Percentiles rank a stretch among this genome's conserved stretches.
Conservation (phyloP, 1,284 basidiomycete species). For the Trametes versicolor region DNA sequence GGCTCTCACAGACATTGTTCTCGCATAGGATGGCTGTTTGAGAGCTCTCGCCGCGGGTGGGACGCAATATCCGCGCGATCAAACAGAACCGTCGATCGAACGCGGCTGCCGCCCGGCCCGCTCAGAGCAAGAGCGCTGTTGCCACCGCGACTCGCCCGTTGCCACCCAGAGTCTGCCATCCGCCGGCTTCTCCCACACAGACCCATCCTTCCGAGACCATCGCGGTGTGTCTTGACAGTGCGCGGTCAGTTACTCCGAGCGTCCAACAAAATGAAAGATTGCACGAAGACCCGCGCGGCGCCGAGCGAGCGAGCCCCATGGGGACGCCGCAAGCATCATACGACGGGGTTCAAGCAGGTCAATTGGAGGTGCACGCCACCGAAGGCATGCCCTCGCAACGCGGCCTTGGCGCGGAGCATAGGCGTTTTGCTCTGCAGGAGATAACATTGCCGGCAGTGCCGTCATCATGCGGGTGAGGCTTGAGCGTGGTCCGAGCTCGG, state of each 20-base stretch:
- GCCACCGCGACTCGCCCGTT: constrained; percentile 15
- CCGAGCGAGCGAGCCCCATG: constrained; percentile 5
- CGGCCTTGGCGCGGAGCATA: constrained; percentile 14
- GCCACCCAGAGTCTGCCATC: constrained; percentile 12
- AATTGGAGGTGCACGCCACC: background rate
- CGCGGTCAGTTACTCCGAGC: background rate
- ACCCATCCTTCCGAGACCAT: background rate
- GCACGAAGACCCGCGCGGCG: background rate
- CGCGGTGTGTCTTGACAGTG: background rate
- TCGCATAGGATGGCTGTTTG: background rate
- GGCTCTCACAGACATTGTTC: background rate
- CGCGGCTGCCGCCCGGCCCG: constrained; percentile 7
- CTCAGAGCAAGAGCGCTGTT: background rate
- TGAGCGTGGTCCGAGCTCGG: too few relatives aligned
- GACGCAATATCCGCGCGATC: background rate
- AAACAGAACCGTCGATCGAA: constrained; percentile 21
- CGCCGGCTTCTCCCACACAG: constrained; percentile 9
- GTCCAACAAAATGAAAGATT: background rate
- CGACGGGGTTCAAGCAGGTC: background rate
- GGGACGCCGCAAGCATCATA: constrained; percentile 8
- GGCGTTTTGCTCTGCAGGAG: background rate
- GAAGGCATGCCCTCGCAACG: constrained; percentile 20
- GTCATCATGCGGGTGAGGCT: background rate
- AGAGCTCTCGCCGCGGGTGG: background rate
- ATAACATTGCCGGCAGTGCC: constrained; percentile 2